Evolutionary conservation across 345 rosid genomes (phyloP), one percentile per base, ranked within the genome.

Genomic region (Pelargonium nanum): DNA sequence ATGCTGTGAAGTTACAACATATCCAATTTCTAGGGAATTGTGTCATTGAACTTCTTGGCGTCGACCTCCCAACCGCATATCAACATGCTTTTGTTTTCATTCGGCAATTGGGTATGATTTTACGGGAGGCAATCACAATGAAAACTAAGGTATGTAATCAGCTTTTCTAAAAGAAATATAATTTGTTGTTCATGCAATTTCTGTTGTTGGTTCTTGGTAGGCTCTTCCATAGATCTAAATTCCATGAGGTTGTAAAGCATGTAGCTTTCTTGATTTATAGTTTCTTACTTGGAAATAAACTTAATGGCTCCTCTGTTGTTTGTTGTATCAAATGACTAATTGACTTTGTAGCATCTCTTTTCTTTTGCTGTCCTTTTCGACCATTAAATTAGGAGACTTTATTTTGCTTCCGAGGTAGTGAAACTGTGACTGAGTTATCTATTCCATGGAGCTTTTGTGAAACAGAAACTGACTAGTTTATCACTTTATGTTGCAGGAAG

Each of bases 61-160:
- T 89, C 30, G 89, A 93, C 75, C 84, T 85, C 53, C 83, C 85
- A 55, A 80, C 87, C 72, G 87, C 99, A 45, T 93, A 93, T 72
- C 97, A 89, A 72, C 99, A 93, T 55, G 95, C 96, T 60, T 89
- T 93, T 53, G 83, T 83, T 79, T 93, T 81, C 68, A 93, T 93
- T 64, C 75, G 97, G 60, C 99, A 89, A 57, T 70, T 89, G 59
- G 97, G 87, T 24, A 80, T 80, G 84, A 84, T 93, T 69, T 73
- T 93, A 53, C 88, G 88, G 28, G 97, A 87, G 65, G 94, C 97
- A 0, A 85, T 87, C 53, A 83, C 86, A 55, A 79, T 78, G 68
- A 93, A 84, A 82, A 93, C 99, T 62, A 93, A 93, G 88, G 97
- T 87, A 84, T 50, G 44, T 26, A 61, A 8, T 53, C 22, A 50